A percentile compares a stretch with the other conserved stretches of the same genome.
Conservation (phyloP, 306 rosid genomes). For the Ceratonia siliqua region DNA sequence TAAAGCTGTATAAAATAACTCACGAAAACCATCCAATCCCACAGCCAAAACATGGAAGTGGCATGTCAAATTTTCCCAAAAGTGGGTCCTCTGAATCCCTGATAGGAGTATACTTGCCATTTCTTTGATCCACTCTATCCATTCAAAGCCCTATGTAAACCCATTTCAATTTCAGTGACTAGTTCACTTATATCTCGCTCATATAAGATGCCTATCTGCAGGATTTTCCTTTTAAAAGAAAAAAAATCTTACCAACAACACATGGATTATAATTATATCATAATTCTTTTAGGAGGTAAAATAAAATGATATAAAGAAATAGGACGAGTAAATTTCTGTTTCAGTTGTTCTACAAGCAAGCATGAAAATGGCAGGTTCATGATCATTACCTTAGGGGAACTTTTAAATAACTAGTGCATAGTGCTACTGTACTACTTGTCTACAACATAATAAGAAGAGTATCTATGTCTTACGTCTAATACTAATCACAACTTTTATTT, state of each 20-base stretch:
- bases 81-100: slow-evolving; percentile 40
- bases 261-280: slow-evolving; percentile 29
- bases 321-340: background rate
- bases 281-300: background rate
- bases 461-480: background rate
- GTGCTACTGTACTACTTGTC: too few species aligned
- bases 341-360: background rate
- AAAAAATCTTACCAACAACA: background rate
- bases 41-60: slow-evolving; percentile 59
- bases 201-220: background rate
- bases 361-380: background rate
- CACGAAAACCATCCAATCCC: slow-evolving; percentile 65
- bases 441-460: background rate
- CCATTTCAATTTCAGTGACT: slow-evolving; percentile 36
- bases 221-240: background rate
- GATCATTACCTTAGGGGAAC: background rate
- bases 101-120: slow-evolving; percentile 29
- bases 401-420: background rate
- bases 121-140: slow-evolving; percentile 33
- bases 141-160: slow-evolving; percentile 44
- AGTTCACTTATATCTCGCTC: background rate
- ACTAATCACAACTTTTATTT: too few species aligned
- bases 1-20: slow-evolving; percentile 24
- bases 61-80: slow-evolving; percentile 53
- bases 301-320: background rate